Base-by-base conservation (phyloP, 495 filamentous ascomycete species). In the Penicillium manginii region DNA sequence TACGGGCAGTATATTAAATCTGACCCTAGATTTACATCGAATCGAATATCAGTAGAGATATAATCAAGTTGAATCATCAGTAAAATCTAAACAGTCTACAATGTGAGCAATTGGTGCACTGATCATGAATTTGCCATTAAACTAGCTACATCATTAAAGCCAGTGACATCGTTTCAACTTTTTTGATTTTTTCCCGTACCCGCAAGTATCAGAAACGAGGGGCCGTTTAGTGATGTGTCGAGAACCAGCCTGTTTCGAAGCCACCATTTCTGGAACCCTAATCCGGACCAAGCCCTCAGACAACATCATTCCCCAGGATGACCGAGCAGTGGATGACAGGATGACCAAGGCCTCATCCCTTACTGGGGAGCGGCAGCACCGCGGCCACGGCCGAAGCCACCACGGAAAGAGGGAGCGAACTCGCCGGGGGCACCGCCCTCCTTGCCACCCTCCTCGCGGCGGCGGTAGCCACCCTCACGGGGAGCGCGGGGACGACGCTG, bases 391-490 rank as follows among this genome's bases (percentile, higher is more conserved):
- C 92, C 91, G 77, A 92, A 91, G 66, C 91, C 91, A 82, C 91
- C 90, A 86, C 91, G 91, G 88, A 98, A 98, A 76, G 87, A 85
- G 68, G 94, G 94, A 81, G 88, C 89, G 81, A 97, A 98, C 77
- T 92, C 92, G 77, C 91, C 90, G 67, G 94, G 91, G 68, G 91
- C 89, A 83, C 88, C 93, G 71, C 93, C 92, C 85, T 98, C 96
- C 86, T 96, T 97, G 72, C 90, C 91, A 72, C 90, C 91, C 70
- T 90, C 88, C 70, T 86, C 88, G 73, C 92, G 91, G 66, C 92
- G 90, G 72, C 93, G 81, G 84, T 97, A 97, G 67, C 90, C 93
- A 76, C 93, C 92, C 82, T 96, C 91, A 75, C 92, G 90, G 76
- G 92, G 89, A 70, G 86, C 88, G 77, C 90, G 84, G 71, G 86